phyloP scores from a whole-genome alignment of 805 yeast genomes.

The Tetrapisispora iriomotensis region DNA sequence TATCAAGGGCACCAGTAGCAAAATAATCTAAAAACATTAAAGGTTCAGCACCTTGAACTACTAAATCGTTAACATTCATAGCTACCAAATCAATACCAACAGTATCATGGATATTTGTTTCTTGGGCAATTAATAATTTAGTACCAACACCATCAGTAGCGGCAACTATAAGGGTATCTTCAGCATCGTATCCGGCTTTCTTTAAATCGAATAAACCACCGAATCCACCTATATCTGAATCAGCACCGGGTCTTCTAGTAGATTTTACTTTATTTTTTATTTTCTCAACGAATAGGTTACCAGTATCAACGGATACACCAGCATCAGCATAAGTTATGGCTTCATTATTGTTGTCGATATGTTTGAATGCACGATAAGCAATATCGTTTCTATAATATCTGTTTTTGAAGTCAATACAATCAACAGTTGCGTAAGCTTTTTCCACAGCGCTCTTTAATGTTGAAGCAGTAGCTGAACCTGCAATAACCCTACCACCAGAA shows the following conservation, averaged over 20 bases:
- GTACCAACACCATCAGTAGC: conserved; percentile 99
- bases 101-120: conserved; percentile 81
- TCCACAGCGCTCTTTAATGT: conserved; percentile 73
- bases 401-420: conserved; percentile 56
- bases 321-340: conserved; percentile 83
- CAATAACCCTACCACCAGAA: conserved; percentile 94
- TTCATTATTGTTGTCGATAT: conserved; percentile 11
- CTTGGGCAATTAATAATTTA: conserved; percentile 88
- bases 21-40: conserved; percentile 89
- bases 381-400: conserved; percentile 86
- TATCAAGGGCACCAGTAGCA: conserved; percentile 88
- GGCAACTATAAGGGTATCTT: conserved; percentile 77
- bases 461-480: conserved; percentile 77
- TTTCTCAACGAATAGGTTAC: conserved; percentile 80
- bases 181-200: conserved; percentile 72
- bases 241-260: conserved; percentile 92
- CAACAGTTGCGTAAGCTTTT: conserved; percentile 79
- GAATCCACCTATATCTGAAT: conserved; percentile 96
- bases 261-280: conserved; percentile 87
- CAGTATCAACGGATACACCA: conserved; percentile 96
- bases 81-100: conserved; percentile 98
- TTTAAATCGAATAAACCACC: conserved; percentile 93
- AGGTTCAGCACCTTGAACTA: conserved; percentile 99
- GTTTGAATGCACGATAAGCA: conserved; percentile 89
- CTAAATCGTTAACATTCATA: conserved; percentile 95